Percentiles rank a stretch among this genome's conserved stretches.
These are phyloP conservation scores for Solanum pinnatisectum DNA, from an alignment of 257 asterid species.

Conservation along the genomic window DNA sequence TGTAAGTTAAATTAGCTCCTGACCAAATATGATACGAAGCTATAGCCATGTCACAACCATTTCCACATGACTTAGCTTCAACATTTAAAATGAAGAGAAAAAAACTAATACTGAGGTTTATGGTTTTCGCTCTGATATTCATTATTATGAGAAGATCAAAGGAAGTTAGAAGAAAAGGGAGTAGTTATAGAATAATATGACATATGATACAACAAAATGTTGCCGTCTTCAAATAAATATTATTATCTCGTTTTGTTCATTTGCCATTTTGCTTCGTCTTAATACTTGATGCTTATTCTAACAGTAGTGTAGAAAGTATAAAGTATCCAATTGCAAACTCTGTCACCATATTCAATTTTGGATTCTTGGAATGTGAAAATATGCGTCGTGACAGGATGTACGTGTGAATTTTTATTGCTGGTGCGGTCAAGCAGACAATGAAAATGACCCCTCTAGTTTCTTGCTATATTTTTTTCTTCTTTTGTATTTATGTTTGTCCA, in stretches of 20 bases:
- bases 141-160: constrained; percentile 13
- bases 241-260: neutral
- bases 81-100: constrained; percentile 2
- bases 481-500: neutral
- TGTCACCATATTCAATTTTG: neutral
- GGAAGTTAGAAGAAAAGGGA: neutral
- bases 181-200: constrained; percentile 17
- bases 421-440: neutral
- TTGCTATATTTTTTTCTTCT: neutral
- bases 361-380: neutral
- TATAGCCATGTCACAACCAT: constrained; percentile 53
- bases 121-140: constrained; percentile 5
- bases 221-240: constrained; percentile 17
- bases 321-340: neutral
- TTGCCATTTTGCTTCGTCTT: neutral
- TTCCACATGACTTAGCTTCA: constrained; percentile 44
- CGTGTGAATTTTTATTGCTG: neutral
- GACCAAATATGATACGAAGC: constrained; percentile 57
- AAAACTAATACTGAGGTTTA: neutral
- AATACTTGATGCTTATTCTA: neutral
- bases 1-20: constrained; percentile 59
- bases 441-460: neutral
- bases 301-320: neutral
- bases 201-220: constrained; percentile 3
- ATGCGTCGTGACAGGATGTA: neutral